Percentiles rank a stretch among this genome's conserved stretches.
These are phyloP conservation scores for Hydnomerulius pinastri DNA, from an alignment of 768 basidiomycete species.

Conservation along the genomic window DNA sequence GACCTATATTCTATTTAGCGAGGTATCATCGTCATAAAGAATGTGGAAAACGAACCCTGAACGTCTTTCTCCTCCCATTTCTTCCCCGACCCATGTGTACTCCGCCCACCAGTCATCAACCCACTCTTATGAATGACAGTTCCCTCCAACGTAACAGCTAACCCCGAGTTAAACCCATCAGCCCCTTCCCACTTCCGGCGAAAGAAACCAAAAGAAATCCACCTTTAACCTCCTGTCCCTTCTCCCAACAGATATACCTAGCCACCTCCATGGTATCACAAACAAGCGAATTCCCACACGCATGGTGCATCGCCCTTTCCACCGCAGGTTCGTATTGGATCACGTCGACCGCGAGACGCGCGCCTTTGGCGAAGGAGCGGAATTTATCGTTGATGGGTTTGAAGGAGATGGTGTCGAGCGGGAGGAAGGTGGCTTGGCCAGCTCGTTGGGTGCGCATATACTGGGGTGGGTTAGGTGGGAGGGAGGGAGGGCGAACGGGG, in stretches of 20 bases:
- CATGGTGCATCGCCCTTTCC: constrained; percentile 94
- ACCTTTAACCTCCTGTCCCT: constrained; percentile 97
- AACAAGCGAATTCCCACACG: constrained; percentile 91
- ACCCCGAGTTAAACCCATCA: constrained; percentile 1
- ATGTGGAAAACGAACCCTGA: constrained; percentile 56
- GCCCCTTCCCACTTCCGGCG: background rate
- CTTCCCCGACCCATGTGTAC: constrained; percentile 71
- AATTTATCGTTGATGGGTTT: constrained; percentile 95
- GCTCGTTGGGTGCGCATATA: constrained; percentile 95
- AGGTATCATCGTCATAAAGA: constrained; percentile 26
- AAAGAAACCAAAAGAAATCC: constrained; percentile 16
- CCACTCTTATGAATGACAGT: constrained; percentile 98
- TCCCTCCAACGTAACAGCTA: constrained; percentile 95
- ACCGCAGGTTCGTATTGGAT: constrained; percentile 81
- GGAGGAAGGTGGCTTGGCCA: constrained; percentile 97
- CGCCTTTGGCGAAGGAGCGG: constrained; percentile 87
- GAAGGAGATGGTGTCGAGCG: constrained; percentile 95
- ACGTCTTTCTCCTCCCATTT: constrained; percentile 97
- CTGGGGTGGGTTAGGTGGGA: constrained; percentile 37
- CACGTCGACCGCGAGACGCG: constrained; percentile 83
- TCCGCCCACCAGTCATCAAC: constrained; percentile 92
- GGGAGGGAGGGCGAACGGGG: background rate
- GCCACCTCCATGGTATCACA: constrained; percentile 97
- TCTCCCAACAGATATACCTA: constrained; percentile 87
- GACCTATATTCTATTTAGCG: constrained; percentile 28